Conservation (phyloP, 2,329 filamentous ascomycete species). For the Calonectria pseudoreteaudii region DNA sequence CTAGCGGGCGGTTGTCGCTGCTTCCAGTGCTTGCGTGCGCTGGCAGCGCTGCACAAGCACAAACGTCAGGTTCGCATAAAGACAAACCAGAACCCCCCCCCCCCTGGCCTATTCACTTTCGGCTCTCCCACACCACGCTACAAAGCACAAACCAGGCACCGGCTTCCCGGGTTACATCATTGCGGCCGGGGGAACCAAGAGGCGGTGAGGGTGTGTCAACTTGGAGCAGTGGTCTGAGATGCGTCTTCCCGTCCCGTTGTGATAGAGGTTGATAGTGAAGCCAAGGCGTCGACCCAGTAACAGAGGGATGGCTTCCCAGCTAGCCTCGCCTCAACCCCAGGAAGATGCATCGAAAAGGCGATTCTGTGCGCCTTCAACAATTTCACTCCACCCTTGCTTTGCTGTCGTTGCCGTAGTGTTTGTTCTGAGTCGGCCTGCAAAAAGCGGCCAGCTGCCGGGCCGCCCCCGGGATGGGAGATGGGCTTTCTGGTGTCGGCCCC, state of each 20-base stretch:
- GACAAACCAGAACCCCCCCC: conserved; percentile 24
- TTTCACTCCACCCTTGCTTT: conserved; percentile 11
- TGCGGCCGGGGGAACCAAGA: conserved; percentile 35
- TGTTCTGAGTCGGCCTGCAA: not conserved
- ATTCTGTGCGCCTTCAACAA: conserved; percentile 6
- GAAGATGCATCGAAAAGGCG: not conserved
- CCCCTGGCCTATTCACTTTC: conserved; percentile 12
- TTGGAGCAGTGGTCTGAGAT: conserved; percentile 34
- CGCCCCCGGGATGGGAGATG: not conserved
- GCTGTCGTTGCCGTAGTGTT: conserved; percentile 8
- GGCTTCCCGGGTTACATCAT: conserved; percentile 43
- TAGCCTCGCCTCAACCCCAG: conserved; percentile 14
- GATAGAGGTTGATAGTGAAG: conserved; percentile 28
- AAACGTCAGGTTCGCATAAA: conserved; percentile 42
- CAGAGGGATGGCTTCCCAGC: conserved; percentile 3
- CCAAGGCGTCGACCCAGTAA: conserved; percentile 42
- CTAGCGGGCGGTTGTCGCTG: conserved; percentile 1
- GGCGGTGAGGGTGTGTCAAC: conserved; percentile 41
- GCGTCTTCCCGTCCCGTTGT: conserved; percentile 34
- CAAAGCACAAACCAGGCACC: conserved; percentile 30
- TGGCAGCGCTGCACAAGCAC: conserved; percentile 35
- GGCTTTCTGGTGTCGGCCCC: not conserved
- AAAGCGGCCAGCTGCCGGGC: conserved; percentile 3
- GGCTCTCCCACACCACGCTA: conserved; percentile 14
- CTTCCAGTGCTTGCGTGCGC: not conserved